Evolutionary conservation across 2,329 filamentous ascomycete species (phyloP), one percentile per base, ranked within the genome.

Genomic region (Beauveria brongniartii): DNA sequence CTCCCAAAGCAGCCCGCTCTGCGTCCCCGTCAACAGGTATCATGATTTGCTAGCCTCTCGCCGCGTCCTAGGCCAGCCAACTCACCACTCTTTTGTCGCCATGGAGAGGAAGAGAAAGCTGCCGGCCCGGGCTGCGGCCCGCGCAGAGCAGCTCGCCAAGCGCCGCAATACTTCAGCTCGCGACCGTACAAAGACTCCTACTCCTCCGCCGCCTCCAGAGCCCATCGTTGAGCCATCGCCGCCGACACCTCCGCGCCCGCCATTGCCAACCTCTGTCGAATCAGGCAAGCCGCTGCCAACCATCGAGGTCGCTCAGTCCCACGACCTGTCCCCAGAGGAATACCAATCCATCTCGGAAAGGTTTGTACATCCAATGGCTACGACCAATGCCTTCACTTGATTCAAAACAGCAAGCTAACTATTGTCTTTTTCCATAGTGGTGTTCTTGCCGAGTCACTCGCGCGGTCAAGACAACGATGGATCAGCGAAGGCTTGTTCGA

Each of bases 261-360:
- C 75, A 60, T 69, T 92, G 59, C 89, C 89, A 28, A 84, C 79
- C 64, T 84, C 82, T 51, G 75, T 92, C 41, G 77, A 81, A 66
- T 74, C 87, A 2, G 86, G 85, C 54, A 84, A 88, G 68, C 86
- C 89, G 18, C 75, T 93, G 37, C 90, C 90, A 2, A 90, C 86
- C 0, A 80, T 92, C 16, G 81, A 87, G 65, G 80, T 83, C 54
- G 78, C 85, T 18, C 90, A 94, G 70, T 75, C 85, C 0, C 80
- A 83, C 8, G 80, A 86, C 63, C 76, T 92, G 7, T 75, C 86
- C 0, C 69, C 74, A 5, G 82, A 81, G 65, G 88, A 91, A 16
- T 93, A 87, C 69, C 90, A 92, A 74, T 84, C 84, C 26, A 80
- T 92, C 46, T 82, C 85, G 61, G 88, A 91, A 70, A 91, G 87